phyloP scores from a whole-genome alignment of 768 basidiomycete genomes.

The Boletellus emodensis region DNA sequence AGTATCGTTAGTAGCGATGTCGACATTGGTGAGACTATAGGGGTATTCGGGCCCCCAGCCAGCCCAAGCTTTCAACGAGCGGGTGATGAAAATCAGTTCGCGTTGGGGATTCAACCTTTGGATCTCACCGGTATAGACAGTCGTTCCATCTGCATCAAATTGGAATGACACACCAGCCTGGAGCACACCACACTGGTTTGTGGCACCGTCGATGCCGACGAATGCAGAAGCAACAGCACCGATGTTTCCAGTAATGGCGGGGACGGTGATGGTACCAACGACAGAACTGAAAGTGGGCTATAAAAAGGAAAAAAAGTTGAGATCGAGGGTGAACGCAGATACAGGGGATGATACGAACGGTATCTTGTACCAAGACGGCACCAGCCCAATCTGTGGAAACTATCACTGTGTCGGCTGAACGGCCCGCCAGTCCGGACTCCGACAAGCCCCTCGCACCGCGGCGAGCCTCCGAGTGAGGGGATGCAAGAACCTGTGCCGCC shows the following conservation, averaged over 20 bases:
- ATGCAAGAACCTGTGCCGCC: no score
- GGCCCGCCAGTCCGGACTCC: no score
- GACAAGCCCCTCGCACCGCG: no score
- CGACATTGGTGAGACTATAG: neutral
- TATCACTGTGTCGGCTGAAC: no score
- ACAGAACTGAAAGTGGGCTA: slow-evolving; percentile 3
- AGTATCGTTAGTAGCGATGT: neutral
- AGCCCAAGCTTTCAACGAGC: neutral
- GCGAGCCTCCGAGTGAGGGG: no score
- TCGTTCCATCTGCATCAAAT: no score
- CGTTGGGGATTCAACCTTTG: no score
- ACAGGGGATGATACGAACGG: neutral
- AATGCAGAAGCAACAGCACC: neutral
- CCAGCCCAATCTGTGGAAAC: no score
- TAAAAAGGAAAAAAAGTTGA: neutral
- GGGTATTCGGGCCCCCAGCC: no score
- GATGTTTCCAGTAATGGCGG: neutral
- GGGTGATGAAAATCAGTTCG: neutral
- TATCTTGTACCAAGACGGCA: no score
- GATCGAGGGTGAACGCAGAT: neutral
- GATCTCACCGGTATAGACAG: neutral
- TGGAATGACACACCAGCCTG: slow-evolving; percentile 8
- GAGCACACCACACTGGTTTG: neutral
- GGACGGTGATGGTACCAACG: slow-evolving; percentile 4
- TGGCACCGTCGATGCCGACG: slow-evolving; percentile 9